These are phyloP conservation scores for Plantago ovata DNA, from an alignment of 257 asterid species.

Conservation along the genomic window DNA sequence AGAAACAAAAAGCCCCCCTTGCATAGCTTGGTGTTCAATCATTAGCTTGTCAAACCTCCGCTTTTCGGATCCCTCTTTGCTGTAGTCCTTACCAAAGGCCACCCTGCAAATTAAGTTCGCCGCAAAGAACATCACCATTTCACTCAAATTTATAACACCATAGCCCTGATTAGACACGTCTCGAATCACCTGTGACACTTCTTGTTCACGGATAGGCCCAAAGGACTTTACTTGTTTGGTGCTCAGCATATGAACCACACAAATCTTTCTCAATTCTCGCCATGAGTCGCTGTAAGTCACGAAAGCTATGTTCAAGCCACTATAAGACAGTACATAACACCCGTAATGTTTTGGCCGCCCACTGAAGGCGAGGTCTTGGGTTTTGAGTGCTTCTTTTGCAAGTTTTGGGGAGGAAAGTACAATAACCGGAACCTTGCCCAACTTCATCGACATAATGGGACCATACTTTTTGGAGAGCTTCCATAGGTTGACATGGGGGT, in stretches of 20 bases:
- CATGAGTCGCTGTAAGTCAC: slow-evolving; percentile 11
- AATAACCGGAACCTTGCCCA: too few species aligned
- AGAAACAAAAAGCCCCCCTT: too few species aligned
- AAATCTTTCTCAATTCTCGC: too few species aligned
- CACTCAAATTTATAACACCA: neutral
- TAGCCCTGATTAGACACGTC: neutral
- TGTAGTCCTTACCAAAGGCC: slow-evolving; percentile 16
- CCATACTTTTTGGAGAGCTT: too few species aligned
- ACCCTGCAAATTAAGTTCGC: slow-evolving; percentile 12
- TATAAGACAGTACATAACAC: neutral
- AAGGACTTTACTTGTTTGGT: slow-evolving; percentile 12
- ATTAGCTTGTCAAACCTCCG: slow-evolving; percentile 3
- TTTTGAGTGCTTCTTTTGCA: too few species aligned
- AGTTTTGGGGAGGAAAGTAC: too few species aligned
- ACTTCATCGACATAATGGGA: too few species aligned
- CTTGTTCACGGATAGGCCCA: neutral
- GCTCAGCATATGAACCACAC: slow-evolving; percentile 16
- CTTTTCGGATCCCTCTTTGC: neutral
- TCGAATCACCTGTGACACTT: neutral
- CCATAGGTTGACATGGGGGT: too few species aligned
- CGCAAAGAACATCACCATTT: slow-evolving; percentile 1
- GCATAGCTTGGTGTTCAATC: too few species aligned
- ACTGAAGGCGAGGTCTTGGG: too few species aligned
- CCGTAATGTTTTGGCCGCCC: neutral
- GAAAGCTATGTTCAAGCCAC: slow-evolving; percentile 11